Evolutionary conservation across 2,329 filamentous ascomycete genomes (phyloP).

Genomic region (Colletotrichum plurivorum): DNA sequence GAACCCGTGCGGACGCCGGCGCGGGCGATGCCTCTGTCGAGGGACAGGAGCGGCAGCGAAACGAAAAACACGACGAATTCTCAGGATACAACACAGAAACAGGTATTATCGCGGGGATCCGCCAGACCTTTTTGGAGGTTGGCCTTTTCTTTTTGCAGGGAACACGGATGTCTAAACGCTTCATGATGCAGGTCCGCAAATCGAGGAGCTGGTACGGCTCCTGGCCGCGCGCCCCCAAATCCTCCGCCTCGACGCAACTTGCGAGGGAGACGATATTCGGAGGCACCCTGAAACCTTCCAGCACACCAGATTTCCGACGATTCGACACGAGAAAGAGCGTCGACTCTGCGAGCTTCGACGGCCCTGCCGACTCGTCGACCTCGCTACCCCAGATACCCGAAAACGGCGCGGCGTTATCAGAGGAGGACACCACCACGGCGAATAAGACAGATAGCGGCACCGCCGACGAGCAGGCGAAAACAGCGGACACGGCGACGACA

Average conservation of each 20-base stretch:
- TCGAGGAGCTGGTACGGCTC: slow-evolving; percentile 74
- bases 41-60: slow-evolving; percentile 38
- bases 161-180: slow-evolving; percentile 11
- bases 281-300: slow-evolving; percentile 64
- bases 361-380: slow-evolving; percentile 48
- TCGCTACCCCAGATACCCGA: slow-evolving; percentile 50
- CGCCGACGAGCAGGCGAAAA: neutral
- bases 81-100: slow-evolving; percentile 32
- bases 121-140: neutral
- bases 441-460: slow-evolving; percentile 6
- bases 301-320: slow-evolving; percentile 63
- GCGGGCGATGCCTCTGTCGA: slow-evolving; percentile 34
- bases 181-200: slow-evolving; percentile 61
- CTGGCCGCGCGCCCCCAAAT: slow-evolving; percentile 70
- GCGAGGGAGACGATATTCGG: slow-evolving; percentile 74
- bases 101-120: slow-evolving; percentile 21
- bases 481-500: neutral
- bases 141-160: neutral
- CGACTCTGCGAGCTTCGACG: slow-evolving; percentile 49
- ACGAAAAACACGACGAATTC: slow-evolving; percentile 15
- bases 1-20: slow-evolving; percentile 32
- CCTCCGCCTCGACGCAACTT: slow-evolving; percentile 71
- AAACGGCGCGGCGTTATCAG: slow-evolving; percentile 23
- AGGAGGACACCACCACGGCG: neutral
- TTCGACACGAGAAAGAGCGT: slow-evolving; percentile 61